These are phyloP conservation scores for Ormosia semicastrata DNA, from an alignment of 306 rosid species.

Conservation along the genomic window DNA sequence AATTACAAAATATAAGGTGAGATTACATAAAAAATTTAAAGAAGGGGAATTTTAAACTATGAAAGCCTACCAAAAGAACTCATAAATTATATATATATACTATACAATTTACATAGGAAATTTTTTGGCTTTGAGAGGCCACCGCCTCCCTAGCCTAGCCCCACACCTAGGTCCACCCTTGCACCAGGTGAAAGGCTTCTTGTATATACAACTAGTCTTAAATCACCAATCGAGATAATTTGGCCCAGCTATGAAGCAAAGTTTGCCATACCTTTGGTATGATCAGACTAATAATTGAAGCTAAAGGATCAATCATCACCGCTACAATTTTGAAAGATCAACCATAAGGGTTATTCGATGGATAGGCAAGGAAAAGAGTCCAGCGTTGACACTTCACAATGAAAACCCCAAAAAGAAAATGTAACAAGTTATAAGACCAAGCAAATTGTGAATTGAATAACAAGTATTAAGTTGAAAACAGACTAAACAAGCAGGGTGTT, in stretches of 20 bases:
- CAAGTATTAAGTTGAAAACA: not conserved
- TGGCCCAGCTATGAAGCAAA: not conserved
- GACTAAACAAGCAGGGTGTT: not conserved
- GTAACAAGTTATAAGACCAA: no score
- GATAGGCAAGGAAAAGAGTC: not conserved
- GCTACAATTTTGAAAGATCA: not conserved
- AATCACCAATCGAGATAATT: not conserved
- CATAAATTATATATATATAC: not conserved
- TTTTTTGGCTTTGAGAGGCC: not conserved
- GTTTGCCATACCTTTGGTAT: not conserved
- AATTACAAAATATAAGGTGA: constrained; percentile 33
- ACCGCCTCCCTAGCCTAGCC: constrained; percentile 10
- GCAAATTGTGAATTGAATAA: no score
- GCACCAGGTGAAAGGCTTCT: constrained; percentile 7
- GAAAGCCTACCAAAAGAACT: not conserved
- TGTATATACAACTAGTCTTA: not conserved
- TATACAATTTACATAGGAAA: not conserved
- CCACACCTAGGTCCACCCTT: not conserved
- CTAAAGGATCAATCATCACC: not conserved
- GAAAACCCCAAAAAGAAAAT: not conserved
- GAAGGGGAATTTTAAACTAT: not conserved
- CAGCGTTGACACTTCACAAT: not conserved
- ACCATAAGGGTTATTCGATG: not conserved
- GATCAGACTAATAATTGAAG: not conserved
- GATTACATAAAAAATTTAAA: not conserved